Base-by-base conservation (phyloP, 176 grass and related monocot genomes). In the Oryza glaberrima region DNA sequence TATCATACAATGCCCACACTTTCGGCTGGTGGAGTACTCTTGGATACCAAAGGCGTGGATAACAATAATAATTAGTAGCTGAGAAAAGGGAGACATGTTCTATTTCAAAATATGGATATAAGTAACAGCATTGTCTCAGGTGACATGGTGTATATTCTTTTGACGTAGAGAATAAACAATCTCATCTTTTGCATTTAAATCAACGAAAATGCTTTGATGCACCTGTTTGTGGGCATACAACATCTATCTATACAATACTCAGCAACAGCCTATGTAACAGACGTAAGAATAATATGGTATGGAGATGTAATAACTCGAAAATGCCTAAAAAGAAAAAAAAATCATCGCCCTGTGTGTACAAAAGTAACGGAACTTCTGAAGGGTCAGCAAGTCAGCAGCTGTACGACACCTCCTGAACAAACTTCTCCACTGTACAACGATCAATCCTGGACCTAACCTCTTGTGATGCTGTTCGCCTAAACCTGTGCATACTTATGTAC, bases 361-460 rank as follows among this genome's bases (percentile, higher is more conserved):
- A 38, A 65, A 51, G 58, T 26, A 83, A 46, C 19, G 6, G 68
- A 47, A 67, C n/a, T 72, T 78, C 68, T 74, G 68, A 78, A 79
- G 36, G 41, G 63, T 47, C 36, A 87, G 78, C 16, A 45, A 56
- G 61, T 81, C 26, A 86, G 79, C 88, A 83, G 79, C 35, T 12
- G 48, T 82, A 73, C 81, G 23, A 17, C 51, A 5, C 51, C 51
- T 19, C 22, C 71, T 44, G 7, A 44, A 20, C 71, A 41, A 41
- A 49, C 61, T 58, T 58, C 54, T 58, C 49, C 51, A 52, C 40
- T 81, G 22, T 85, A 70, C 20, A 63, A 63, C 14, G 15, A 82
- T 67, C 41, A 38, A 77, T 65, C 35, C 88, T 90, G 58, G 35
- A 86, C 54, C 83, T 86, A 90, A 73, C 47, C 68, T 82, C 54